Percentiles rank a stretch among this genome's conserved stretches.
phyloP scores from a whole-genome alignment of 257 asterid species.

The Gynochthodes officinalis region DNA sequence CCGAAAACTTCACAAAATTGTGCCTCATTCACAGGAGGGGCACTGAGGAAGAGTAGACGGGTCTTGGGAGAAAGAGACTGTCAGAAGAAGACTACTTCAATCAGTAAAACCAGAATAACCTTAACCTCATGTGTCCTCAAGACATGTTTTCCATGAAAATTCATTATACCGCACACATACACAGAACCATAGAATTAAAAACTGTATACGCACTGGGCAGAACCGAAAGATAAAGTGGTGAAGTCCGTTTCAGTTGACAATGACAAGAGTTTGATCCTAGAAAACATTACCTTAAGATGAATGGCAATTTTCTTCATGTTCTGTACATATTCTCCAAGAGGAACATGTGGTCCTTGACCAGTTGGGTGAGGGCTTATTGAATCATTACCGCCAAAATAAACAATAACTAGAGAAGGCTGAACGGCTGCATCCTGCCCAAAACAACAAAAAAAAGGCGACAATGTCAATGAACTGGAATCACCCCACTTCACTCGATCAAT shows the following conservation, averaged over 20 bases:
- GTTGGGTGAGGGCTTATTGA: slow-evolving; percentile 60
- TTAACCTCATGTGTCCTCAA: neutral
- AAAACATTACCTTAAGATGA: slow-evolving; percentile 28
- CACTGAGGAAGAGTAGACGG: slow-evolving; percentile 59
- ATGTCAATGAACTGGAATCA: neutral
- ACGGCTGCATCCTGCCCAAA: slow-evolving; percentile 49
- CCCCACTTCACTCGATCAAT: neutral
- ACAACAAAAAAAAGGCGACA: neutral
- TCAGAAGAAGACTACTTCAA: slow-evolving; percentile 6
- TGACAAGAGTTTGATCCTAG: neutral
- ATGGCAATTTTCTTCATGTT: slow-evolving; percentile 71
- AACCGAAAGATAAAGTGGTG: neutral
- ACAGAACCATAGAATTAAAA: neutral
- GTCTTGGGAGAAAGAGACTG: slow-evolving; percentile 73
- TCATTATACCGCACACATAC: neutral
- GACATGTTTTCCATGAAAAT: neutral
- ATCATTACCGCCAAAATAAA: slow-evolving; percentile 91
- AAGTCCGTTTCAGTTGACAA: neutral
- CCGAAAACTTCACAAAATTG: slow-evolving; percentile 35
- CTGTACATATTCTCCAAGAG: slow-evolving; percentile 70
- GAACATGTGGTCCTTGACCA: slow-evolving; percentile 76
- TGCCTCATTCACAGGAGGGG: slow-evolving; percentile 74
- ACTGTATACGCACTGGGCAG: neutral
- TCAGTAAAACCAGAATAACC: neutral
- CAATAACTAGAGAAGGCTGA: slow-evolving; percentile 75